These are phyloP conservation scores for Cercis canadensis DNA, from an alignment of 306 rosid species.

Conservation along the genomic window DNA sequence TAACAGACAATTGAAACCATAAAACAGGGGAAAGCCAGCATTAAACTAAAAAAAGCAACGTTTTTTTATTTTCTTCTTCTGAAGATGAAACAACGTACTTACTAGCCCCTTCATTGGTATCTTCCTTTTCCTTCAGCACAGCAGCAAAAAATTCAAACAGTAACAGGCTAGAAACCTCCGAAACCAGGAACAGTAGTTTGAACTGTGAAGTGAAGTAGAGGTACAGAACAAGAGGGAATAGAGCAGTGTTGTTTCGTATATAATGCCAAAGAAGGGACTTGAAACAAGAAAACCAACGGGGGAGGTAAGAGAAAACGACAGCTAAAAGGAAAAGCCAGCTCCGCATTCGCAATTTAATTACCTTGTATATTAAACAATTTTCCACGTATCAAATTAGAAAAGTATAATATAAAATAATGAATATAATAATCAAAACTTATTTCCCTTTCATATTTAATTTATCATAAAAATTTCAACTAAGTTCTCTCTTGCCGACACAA, in stretches of 20 bases:
- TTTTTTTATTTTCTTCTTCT: conserved; percentile 3
- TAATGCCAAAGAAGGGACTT: conserved; percentile 45
- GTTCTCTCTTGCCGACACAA: too few species aligned
- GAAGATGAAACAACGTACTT: conserved; percentile 58
- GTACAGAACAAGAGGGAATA: conserved; percentile 6
- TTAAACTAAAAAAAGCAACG: neutral
- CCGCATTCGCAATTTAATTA: conserved; percentile 16
- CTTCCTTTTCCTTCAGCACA: neutral
- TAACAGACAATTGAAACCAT: neutral
- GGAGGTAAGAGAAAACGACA: conserved; percentile 50
- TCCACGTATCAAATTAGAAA: conserved; percentile 37
- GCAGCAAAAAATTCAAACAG: conserved; percentile 14
- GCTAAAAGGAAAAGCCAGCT: conserved; percentile 46
- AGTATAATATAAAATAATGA: conserved; percentile 7
- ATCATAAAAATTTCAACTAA: neutral
- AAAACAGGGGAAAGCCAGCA: neutral
- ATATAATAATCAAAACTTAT: neutral
- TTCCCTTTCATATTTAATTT: too few species aligned
- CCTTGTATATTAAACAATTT: conserved; percentile 25
- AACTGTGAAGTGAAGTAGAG: conserved; percentile 7
- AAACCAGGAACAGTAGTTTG: conserved; percentile 13
- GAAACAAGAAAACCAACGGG: conserved; percentile 36
- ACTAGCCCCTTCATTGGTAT: conserved; percentile 62
- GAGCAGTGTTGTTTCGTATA: conserved; percentile 33
- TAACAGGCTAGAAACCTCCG: conserved; percentile 15